Evolutionary conservation across 306 rosid species (phyloP).

Genomic region (Cicer bijugum): DNA sequence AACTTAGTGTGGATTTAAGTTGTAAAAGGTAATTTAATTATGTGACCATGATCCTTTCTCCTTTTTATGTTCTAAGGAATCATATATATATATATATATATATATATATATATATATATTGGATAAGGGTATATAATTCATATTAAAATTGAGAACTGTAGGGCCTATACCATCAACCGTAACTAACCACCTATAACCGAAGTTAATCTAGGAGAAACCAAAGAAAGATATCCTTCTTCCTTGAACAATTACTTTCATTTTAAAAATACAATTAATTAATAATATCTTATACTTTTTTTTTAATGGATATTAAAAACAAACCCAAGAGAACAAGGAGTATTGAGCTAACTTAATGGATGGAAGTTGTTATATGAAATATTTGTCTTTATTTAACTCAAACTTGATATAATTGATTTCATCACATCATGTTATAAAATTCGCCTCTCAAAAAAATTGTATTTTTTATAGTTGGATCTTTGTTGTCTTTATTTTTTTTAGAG

Average conservation of each 20-base stretch:
- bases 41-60: constrained; percentile 32
- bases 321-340: too few species aligned
- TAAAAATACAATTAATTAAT: background rate
- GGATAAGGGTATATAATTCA: constrained; percentile 32
- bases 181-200: constrained; percentile 79
- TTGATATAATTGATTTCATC: too few species aligned
- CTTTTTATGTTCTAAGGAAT: constrained; percentile 50
- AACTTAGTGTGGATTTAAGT: constrained; percentile 40
- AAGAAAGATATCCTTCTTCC: background rate
- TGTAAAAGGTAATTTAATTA: constrained; percentile 52
- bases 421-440: too few species aligned
- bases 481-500: too few species aligned
- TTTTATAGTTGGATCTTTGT: too few species aligned
- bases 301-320: too few species aligned
- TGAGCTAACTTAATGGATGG: too few species aligned
- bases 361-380: too few species aligned
- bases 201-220: constrained; percentile 24
- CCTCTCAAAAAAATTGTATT: too few species aligned
- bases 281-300: too few species aligned
- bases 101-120: constrained; percentile 32
- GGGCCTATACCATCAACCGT: constrained; percentile 62
- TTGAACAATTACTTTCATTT: constrained; percentile 15
- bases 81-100: constrained; percentile 3
- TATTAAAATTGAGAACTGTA: constrained; percentile 35
- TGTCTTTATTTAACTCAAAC: too few species aligned